Evolutionary conservation across 495 filamentous ascomycete species (phyloP).

Genomic region (Articulospora tetracladia): DNA sequence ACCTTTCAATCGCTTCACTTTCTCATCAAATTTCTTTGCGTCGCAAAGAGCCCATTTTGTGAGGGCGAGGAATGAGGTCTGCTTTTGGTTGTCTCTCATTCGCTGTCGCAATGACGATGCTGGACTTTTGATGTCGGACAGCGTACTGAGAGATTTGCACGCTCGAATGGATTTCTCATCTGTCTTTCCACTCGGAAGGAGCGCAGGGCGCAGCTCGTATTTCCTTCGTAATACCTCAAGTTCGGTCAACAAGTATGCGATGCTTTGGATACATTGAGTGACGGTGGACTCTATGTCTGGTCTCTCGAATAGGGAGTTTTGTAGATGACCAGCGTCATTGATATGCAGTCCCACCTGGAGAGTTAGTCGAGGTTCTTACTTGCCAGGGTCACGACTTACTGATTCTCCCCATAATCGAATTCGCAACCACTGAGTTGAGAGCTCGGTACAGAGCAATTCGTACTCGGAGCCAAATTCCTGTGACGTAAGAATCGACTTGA

Average conservation of each 20-base stretch:
- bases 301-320: constrained; percentile 1
- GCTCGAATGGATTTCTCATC: neutral
- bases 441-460: constrained; percentile 19
- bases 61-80: constrained; percentile 18
- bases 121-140: neutral
- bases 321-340: constrained; percentile 1
- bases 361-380: neutral
- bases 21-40: constrained; percentile 21
- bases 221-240: constrained; percentile 17
- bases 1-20: constrained; percentile 16
- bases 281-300: constrained; percentile 9
- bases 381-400: neutral
- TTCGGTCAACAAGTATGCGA: constrained; percentile 14
- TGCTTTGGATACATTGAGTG: constrained; percentile 10
- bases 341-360: constrained; percentile 10
- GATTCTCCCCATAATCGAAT: constrained; percentile 21
- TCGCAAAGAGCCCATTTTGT: constrained; percentile 24
- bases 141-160: neutral
- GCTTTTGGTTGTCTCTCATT: constrained; percentile 20
- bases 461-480: constrained; percentile 21
- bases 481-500: constrained; percentile 16
- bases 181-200: neutral
- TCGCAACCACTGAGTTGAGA: constrained; percentile 17
- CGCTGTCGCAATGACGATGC: constrained; percentile 3
- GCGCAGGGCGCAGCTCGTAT: constrained; percentile 14